A percentile compares a stretch with the other conserved stretches of the same genome.
Evolutionary conservation across 306 rosid genomes (phyloP).

Genomic region (Mimosa pudica): DNA sequence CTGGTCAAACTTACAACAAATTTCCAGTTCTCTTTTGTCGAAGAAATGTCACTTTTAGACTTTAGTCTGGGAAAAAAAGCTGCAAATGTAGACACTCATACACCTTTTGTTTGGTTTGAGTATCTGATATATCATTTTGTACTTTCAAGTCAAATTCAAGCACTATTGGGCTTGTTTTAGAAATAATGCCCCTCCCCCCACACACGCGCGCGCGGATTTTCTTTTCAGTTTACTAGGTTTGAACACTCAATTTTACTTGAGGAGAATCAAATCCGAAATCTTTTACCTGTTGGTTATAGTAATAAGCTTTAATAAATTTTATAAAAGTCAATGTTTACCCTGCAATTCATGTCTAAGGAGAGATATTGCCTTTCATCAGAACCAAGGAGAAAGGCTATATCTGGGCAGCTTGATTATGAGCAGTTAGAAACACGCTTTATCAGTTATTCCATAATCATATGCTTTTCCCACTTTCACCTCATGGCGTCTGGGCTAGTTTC

Average conservation of each 20-base stretch:
- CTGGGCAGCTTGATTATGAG: not conserved
- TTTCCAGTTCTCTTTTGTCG: not conserved
- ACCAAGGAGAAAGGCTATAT: not conserved
- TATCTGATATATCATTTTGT: not conserved
- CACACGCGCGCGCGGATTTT: no score
- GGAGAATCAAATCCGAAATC: not conserved
- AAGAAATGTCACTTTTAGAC: not conserved
- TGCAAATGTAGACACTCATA: not conserved
- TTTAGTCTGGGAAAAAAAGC: not conserved
- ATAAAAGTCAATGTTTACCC: not conserved
- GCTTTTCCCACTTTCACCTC: not conserved
- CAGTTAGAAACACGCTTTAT: constrained; percentile 1
- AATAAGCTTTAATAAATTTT: not conserved
- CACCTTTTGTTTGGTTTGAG: not conserved
- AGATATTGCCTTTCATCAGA: not conserved
- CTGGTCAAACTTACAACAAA: not conserved
- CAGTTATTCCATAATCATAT: not conserved
- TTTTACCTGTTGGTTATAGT: not conserved
- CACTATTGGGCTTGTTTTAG: not conserved
- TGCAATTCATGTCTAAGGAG: not conserved
- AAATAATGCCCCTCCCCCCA: not conserved
- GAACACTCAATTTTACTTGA: not conserved
- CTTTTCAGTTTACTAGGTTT: not conserved
- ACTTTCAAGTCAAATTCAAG: no score
- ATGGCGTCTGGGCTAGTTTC: not conserved